Evolutionary conservation across 2,329 filamentous ascomycete species (phyloP).

Genomic region (Chrysoporthe puriensis): DNA sequence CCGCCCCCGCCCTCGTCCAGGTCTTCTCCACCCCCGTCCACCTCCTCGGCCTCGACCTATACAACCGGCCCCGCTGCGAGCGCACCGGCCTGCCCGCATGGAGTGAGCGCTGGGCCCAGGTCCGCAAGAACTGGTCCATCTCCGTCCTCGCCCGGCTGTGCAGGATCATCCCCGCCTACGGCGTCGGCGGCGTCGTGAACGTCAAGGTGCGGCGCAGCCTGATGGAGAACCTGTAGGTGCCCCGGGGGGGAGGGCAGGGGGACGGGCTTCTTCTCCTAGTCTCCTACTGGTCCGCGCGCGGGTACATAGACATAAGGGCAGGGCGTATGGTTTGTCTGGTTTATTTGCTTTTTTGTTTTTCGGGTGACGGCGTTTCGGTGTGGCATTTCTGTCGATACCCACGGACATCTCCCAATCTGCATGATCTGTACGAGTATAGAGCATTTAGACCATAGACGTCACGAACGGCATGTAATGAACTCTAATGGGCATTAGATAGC

Average conservation of each 20-base stretch:
- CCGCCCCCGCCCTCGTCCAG: slow-evolving; percentile 79
- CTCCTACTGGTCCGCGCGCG: background rate
- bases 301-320: background rate
- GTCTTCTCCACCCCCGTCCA: slow-evolving; percentile 82
- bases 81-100: slow-evolving; percentile 44
- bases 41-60: slow-evolving; percentile 81
- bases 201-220: slow-evolving; percentile 67
- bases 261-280: too few species aligned
- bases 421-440: slow-evolving; percentile 29
- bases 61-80: slow-evolving; percentile 66
- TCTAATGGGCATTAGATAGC: background rate
- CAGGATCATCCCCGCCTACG: slow-evolving; percentile 87
- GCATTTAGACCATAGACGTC: slow-evolving; percentile 23
- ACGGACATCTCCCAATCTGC: slow-evolving; percentile 25
- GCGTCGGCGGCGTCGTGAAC: slow-evolving; percentile 86
- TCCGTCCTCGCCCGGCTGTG: slow-evolving; percentile 78
- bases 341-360: background rate
- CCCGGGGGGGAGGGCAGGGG: too few species aligned
- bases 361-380: slow-evolving; percentile 26
- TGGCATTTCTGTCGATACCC: slow-evolving; percentile 27
- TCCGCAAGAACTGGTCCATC: slow-evolving; percentile 76
- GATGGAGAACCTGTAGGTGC: slow-evolving; percentile 62
- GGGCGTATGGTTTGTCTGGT: slow-evolving; percentile 15
- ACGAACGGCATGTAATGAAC: slow-evolving; percentile 6
- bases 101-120: slow-evolving; percentile 65